A percentile compares a stretch with the other conserved stretches of the same genome.
Conservation (phyloP, 768 basidiomycete genomes). For the Phaeolepiota aurea region DNA sequence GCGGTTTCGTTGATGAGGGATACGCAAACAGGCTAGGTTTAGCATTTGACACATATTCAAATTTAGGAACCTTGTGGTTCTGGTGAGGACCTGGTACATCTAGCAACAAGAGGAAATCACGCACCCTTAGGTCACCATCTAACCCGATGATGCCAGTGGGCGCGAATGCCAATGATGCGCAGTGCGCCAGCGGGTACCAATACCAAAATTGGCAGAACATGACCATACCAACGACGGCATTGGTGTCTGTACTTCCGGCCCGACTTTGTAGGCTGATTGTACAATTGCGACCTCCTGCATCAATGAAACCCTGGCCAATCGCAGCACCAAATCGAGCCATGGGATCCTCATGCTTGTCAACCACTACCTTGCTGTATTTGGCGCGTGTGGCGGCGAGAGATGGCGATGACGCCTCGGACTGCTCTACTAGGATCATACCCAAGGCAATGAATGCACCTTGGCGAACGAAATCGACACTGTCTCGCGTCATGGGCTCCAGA, state of each 20-base stretch:
- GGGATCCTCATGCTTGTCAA: slow-evolving; percentile 97
- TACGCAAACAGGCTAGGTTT: slow-evolving; percentile 91
- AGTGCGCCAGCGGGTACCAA: slow-evolving; percentile 97
- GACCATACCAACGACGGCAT: slow-evolving; percentile 95
- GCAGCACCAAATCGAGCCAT: slow-evolving; percentile 98
- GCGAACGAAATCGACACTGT: slow-evolving; percentile 96
- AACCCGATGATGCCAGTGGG: slow-evolving; percentile 94
- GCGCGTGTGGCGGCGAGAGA: slow-evolving; percentile 74
- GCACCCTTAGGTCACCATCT: slow-evolving; percentile 76
- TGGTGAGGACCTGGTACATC: neutral
- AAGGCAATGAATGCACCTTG: slow-evolving; percentile 95
- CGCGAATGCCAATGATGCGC: slow-evolving; percentile 85
- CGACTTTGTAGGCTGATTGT: slow-evolving; percentile 91
- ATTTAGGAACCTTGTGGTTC: slow-evolving; percentile 71
- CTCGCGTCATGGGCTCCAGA: slow-evolving; percentile 96
- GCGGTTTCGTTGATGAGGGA: slow-evolving; percentile 76
- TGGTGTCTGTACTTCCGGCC: slow-evolving; percentile 88
- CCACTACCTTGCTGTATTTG: slow-evolving; percentile 83
- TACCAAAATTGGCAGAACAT: slow-evolving; percentile 99
- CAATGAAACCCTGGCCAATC: slow-evolving; percentile 93
- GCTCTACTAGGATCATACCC: slow-evolving; percentile 95
- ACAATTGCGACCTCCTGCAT: slow-evolving; percentile 94
- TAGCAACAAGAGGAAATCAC: neutral
- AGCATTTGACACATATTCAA: slow-evolving; percentile 87
- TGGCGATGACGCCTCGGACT: slow-evolving; percentile 84